Conservation (phyloP, 1,284 basidiomycete species). For the Apiotrichum domesticum region DNA sequence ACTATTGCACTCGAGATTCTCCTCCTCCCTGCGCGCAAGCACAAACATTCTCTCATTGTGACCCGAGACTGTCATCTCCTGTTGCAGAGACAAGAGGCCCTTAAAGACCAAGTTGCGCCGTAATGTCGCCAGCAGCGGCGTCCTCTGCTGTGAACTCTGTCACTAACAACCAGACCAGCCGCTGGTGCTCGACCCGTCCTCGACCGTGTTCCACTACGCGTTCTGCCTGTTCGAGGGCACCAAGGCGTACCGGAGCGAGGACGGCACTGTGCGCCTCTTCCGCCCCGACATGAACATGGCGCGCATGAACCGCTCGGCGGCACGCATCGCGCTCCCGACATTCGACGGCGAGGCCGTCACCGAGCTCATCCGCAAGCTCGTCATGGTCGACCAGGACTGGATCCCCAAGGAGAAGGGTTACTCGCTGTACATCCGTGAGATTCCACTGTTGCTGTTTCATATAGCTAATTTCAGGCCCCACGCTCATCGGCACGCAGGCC, state of each 20-base stretch:
- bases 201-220: constrained; percentile 90
- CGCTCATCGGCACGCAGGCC: constrained; percentile 78
- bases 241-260: constrained; percentile 83
- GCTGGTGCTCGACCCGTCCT: constrained; percentile 70
- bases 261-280: constrained; percentile 80
- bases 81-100: no score
- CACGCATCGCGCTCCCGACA: constrained; percentile 50
- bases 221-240: constrained; percentile 78
- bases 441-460: no score
- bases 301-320: constrained; percentile 52
- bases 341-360: constrained; percentile 76
- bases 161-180: constrained; percentile 57
- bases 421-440: constrained; percentile 76
- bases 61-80: no score
- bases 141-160: neutral
- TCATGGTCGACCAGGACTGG: constrained; percentile 83
- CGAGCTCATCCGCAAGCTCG: constrained; percentile 81
- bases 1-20: no score
- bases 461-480: constrained; percentile 42
- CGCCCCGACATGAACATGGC: constrained; percentile 97
- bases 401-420: constrained; percentile 84
- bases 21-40: no score
- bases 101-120: no score
- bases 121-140: neutral
- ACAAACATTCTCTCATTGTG: no score